Conservation (phyloP, 2,329 filamentous ascomycete species). For the Colletotrichum trifolii region DNA sequence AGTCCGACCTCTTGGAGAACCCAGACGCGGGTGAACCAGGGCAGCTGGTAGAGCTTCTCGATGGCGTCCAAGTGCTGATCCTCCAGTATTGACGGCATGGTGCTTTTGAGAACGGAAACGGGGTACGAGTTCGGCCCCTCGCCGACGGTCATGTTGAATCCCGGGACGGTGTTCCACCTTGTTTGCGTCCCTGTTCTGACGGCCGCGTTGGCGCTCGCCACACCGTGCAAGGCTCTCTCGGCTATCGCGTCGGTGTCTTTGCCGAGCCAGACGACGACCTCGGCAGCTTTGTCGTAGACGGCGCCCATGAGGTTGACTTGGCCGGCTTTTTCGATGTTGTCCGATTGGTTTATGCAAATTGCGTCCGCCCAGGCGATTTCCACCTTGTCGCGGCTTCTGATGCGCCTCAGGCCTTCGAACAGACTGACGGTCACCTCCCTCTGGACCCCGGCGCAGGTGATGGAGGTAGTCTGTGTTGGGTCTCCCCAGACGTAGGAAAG, state of each 20-base stretch:
- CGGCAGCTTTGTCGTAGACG: slow-evolving; percentile 38
- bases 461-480: neutral
- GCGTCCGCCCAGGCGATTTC: slow-evolving; percentile 38
- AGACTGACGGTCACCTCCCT: neutral
- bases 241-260: neutral
- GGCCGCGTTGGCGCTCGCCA: neutral
- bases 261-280: slow-evolving; percentile 40
- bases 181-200: neutral
- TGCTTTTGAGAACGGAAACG: neutral
- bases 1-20: slow-evolving; percentile 7
- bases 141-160: neutral
- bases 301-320: slow-evolving; percentile 41
- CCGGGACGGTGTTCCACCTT: neutral
- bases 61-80: neutral
- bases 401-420: neutral
- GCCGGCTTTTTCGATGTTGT: slow-evolving; percentile 34
- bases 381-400: slow-evolving; percentile 19
- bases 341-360: slow-evolving; percentile 42
- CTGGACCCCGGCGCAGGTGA: neutral
- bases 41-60: neutral
- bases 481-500: slow-evolving; percentile 41
- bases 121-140: neutral
- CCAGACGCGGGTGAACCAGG: slow-evolving; percentile 6
- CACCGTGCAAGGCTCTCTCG: neutral
- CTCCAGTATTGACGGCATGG: neutral